A percentile compares a stretch with the other conserved stretches of the same genome.
Evolutionary conservation across 352 stramenopile species (phyloP).

Genomic region (Phytophthora citricola): DNA sequence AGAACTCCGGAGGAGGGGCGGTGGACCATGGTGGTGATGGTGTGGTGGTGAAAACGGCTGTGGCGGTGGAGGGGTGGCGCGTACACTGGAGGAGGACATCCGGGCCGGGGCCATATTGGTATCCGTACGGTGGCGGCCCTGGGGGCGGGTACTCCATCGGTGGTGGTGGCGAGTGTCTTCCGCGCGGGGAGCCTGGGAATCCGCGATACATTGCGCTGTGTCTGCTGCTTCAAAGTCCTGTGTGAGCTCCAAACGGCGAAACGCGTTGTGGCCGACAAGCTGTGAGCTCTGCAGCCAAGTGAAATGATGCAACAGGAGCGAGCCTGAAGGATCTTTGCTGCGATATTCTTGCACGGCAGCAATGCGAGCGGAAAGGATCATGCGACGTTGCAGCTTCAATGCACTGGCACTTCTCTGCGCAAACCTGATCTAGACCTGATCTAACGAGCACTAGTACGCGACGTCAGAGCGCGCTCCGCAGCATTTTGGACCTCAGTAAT

Average conservation of each 20-base stretch:
- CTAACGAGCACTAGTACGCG: not conserved
- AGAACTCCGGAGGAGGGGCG: constrained; percentile 12
- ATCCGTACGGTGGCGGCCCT: constrained; percentile 16
- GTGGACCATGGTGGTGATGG: constrained; percentile 10
- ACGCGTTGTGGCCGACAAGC: constrained; percentile 8
- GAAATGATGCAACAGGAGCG: constrained; percentile 1
- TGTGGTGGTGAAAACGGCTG: constrained; percentile 8
- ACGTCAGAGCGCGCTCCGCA: no score
- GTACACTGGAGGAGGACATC: constrained; percentile 17
- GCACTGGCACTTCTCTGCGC: not conserved
- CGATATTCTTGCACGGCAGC: not conserved
- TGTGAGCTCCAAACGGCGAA: constrained; percentile 7
- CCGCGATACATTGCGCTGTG: constrained; percentile 8
- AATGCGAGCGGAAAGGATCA: not conserved
- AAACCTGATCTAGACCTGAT: constrained; percentile 3
- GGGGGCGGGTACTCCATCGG: constrained; percentile 7
- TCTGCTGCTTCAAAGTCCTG: constrained; percentile 1
- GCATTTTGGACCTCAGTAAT: no score
- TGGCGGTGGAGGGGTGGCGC: not conserved
- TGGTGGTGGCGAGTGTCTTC: constrained; percentile 23
- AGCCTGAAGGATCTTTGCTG: not conserved
- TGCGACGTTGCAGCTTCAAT: not conserved
- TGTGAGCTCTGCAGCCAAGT: not conserved
- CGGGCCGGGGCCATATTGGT: constrained; percentile 5
- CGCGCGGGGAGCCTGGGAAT: constrained; percentile 17